phyloP scores from a whole-genome alignment of 2,329 filamentous ascomycete species.

The Fusarium penzigii region DNA sequence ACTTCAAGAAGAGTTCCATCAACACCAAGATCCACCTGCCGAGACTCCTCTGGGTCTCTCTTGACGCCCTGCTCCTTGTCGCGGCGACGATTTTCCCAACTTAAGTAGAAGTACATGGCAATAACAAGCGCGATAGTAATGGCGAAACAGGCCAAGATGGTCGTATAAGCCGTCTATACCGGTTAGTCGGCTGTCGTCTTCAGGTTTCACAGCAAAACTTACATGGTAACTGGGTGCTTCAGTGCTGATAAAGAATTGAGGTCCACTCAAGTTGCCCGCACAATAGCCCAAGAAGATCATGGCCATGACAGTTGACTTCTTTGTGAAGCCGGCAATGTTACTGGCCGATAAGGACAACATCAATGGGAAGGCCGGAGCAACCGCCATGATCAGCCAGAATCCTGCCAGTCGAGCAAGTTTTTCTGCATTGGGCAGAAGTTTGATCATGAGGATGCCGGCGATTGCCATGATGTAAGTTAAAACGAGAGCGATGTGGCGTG shows the following conservation, averaged over 20 bases:
- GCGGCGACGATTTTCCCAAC: conserved; percentile 29
- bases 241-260: conserved; percentile 37
- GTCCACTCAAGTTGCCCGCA: conserved; percentile 59
- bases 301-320: conserved; percentile 59
- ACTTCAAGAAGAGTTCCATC: conserved; percentile 10
- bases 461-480: conserved; percentile 15
- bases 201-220: neutral
- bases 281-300: conserved; percentile 60
- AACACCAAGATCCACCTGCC: conserved; percentile 8
- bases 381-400: conserved; percentile 52
- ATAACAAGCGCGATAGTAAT: conserved; percentile 11
- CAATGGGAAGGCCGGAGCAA: conserved; percentile 43
- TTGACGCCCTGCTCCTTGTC: conserved; percentile 12
- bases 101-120: conserved; percentile 4
- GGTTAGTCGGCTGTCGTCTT: neutral
- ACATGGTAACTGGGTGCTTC: conserved; percentile 12
- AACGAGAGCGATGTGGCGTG: conserved; percentile 11
- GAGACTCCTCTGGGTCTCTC: conserved; percentile 11
- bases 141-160: conserved; percentile 12
- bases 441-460: conserved; percentile 20
- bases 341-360: conserved; percentile 56
- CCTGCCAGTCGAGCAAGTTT: conserved; percentile 21
- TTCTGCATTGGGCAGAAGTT: conserved; percentile 10
- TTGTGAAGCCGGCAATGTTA: conserved; percentile 62
- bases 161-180: conserved; percentile 10